A percentile compares a stretch with the other conserved stretches of the same genome.
Conservation (phyloP, 2,329 filamentous ascomycete species). For the Arachnomyces sp. region DNA sequence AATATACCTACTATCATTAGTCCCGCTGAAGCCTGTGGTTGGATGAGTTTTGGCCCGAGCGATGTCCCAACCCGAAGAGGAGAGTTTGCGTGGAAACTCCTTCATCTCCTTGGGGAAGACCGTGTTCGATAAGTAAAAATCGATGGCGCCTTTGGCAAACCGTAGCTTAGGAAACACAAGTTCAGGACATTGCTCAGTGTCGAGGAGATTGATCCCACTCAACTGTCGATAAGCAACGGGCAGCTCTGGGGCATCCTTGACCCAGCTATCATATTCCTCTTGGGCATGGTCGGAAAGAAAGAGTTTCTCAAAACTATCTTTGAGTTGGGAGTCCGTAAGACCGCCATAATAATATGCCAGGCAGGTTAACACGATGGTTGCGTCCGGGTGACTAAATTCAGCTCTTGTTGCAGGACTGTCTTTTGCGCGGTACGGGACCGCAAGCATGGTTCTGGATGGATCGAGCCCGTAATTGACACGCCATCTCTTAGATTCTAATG, state of each 20-base stretch:
- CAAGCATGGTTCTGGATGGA: conserved; percentile 44
- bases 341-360: conserved; percentile 52
- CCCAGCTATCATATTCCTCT: conserved; percentile 38
- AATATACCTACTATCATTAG: conserved; percentile 49
- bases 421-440: conserved; percentile 54
- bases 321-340: conserved; percentile 43
- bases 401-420: conserved; percentile 47
- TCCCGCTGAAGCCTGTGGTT: conserved; percentile 58
- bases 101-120: conserved; percentile 53
- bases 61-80: conserved; percentile 59
- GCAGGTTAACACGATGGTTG: conserved; percentile 47
- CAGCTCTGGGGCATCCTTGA: conserved; percentile 23
- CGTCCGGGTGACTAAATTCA: conserved; percentile 56
- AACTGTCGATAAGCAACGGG: conserved; percentile 34
- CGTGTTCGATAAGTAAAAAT: conserved; percentile 51
- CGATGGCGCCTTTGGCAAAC: conserved; percentile 30
- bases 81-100: conserved; percentile 53
- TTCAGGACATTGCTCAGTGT: conserved; percentile 24
- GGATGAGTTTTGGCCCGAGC: conserved; percentile 38
- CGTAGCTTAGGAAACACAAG: conserved; percentile 12
- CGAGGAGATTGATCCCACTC: conserved; percentile 50
- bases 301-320: conserved; percentile 40
- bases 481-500: conserved; percentile 52
- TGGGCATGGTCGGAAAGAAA: conserved; percentile 43
- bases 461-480: conserved; percentile 57